Evolutionary conservation across 2,329 filamentous ascomycete genomes (phyloP).

Genomic region (Colletotrichum tamarilloi): DNA sequence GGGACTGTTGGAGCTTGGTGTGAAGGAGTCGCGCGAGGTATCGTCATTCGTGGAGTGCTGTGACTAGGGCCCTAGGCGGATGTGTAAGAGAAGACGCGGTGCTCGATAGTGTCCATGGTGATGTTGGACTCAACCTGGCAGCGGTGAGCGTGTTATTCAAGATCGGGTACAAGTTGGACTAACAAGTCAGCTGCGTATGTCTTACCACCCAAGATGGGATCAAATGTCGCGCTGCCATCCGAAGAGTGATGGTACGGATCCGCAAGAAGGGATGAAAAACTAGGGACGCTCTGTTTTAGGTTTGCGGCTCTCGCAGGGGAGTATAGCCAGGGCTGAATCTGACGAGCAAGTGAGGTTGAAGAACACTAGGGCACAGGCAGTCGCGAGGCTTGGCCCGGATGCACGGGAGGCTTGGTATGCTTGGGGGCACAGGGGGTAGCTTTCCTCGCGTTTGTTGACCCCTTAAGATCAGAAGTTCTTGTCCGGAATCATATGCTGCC

Average conservation of each 20-base stretch:
- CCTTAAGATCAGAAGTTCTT: constrained; percentile 15
- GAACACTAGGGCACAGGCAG: not conserved
- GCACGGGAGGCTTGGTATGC: constrained; percentile 1
- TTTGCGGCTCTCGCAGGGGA: constrained; percentile 34
- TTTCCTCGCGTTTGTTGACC: not conserved
- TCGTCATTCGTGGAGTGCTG: constrained; percentile 5
- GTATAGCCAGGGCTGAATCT: constrained; percentile 26
- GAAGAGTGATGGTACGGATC: constrained; percentile 20
- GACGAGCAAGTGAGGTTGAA: not conserved
- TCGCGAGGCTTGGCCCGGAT: constrained; percentile 11
- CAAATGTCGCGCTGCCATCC: constrained; percentile 17
- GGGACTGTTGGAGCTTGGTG: constrained; percentile 25
- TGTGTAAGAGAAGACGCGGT: not conserved
- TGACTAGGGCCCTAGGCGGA: not conserved
- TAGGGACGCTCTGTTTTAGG: constrained; percentile 27
- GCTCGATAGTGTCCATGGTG: not conserved
- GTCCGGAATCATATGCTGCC: constrained; percentile 24
- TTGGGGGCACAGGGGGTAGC: constrained; percentile 16
- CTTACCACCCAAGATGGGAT: not conserved
- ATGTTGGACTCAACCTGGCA: not conserved
- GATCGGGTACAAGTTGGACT: not conserved
- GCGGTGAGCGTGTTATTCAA: not conserved
- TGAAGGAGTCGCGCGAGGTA: not conserved
- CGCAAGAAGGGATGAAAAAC: constrained; percentile 19
- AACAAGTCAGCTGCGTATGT: not conserved